Percentiles rank a stretch among this genome's conserved stretches.
These are phyloP conservation scores for Exophiala spinifera DNA, from an alignment of 2,329 filamentous ascomycete species.

Conservation along the genomic window DNA sequence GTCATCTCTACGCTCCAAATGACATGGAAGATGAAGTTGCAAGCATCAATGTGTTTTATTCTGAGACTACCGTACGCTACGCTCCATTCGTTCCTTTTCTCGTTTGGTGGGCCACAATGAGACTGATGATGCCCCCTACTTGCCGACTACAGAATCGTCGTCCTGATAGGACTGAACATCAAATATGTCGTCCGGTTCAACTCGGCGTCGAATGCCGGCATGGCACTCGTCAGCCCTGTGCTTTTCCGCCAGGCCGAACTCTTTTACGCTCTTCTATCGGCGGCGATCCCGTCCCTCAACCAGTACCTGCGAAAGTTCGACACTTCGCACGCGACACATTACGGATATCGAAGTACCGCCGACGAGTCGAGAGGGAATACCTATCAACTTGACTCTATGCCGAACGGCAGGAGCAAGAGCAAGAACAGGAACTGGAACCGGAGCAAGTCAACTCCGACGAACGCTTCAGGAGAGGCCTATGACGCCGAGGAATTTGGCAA, in stretches of 20 bases:
- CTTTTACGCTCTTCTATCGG: conserved; percentile 18
- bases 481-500: background rate
- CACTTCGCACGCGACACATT: conserved; percentile 12
- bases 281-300: conserved; percentile 19
- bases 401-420: background rate
- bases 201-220: conserved; percentile 7
- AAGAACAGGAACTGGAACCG: background rate
- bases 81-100: conserved; percentile 53
- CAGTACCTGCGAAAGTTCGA: conserved; percentile 23
- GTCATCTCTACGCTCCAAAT: conserved; percentile 22
- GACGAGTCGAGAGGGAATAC: background rate
- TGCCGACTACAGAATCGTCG: conserved; percentile 10
- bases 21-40: conserved; percentile 47
- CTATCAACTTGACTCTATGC: conserved; percentile 11
- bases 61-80: conserved; percentile 80
- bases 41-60: conserved; percentile 67
- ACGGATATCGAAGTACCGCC: conserved; percentile 10
- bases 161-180: conserved; percentile 18
- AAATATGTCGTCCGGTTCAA: conserved; percentile 16
- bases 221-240: conserved; percentile 14
- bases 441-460: background rate
- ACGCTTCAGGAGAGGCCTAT: background rate
- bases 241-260: conserved; percentile 19
- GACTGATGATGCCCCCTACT: conserved; percentile 12
- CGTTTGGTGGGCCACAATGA: background rate